These are phyloP conservation scores for Bipolaris sorokiniana DNA, from an alignment of 2,329 filamentous ascomycete species.

Conservation along the genomic window DNA sequence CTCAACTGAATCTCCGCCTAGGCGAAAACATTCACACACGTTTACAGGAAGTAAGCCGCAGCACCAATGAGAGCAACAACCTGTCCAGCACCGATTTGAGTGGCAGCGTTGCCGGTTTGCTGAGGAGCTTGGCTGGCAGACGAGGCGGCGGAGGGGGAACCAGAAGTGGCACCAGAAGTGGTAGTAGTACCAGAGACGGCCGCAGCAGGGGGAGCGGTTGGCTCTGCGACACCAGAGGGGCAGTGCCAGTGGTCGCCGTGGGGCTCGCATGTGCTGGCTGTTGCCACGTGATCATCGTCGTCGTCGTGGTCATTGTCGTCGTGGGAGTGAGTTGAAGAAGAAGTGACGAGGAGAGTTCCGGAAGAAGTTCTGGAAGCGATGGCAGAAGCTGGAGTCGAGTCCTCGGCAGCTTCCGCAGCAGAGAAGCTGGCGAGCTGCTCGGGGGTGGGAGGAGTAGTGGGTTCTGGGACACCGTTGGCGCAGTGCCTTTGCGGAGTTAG, in stretches of 20 bases:
- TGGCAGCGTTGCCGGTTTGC: constrained; percentile 14
- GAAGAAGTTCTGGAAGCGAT: constrained; percentile 4
- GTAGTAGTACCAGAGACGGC: constrained; percentile 12
- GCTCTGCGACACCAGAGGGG: constrained; percentile 34
- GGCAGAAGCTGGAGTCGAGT: background rate
- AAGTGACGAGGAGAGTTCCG: constrained; percentile 5
- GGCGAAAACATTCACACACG: background rate
- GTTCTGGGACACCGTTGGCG: constrained; percentile 16
- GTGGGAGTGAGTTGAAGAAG: constrained; percentile 6
- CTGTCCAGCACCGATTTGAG: background rate
- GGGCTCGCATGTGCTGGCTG: constrained; percentile 36
- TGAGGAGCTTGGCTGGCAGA: constrained; percentile 14
- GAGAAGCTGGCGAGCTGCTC: constrained; percentile 11
- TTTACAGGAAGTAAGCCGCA: constrained; percentile 12
- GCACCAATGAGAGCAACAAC: constrained; percentile 9
- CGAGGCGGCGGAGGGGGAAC: background rate
- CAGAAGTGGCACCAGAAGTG: constrained; percentile 4
- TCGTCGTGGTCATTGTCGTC: constrained; percentile 28
- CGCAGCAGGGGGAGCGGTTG: constrained; percentile 23
- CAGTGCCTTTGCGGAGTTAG: constrained; percentile 13
- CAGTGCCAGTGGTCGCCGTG: constrained; percentile 40
- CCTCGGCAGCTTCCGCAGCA: constrained; percentile 6
- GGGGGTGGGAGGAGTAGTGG: constrained; percentile 12
- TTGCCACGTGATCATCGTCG: constrained; percentile 31
- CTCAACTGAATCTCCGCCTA: too few relatives aligned